A percentile compares a stretch with the other conserved stretches of the same genome.
Conservation (phyloP, 768 basidiomycete species). For the Trametes cubensis region DNA sequence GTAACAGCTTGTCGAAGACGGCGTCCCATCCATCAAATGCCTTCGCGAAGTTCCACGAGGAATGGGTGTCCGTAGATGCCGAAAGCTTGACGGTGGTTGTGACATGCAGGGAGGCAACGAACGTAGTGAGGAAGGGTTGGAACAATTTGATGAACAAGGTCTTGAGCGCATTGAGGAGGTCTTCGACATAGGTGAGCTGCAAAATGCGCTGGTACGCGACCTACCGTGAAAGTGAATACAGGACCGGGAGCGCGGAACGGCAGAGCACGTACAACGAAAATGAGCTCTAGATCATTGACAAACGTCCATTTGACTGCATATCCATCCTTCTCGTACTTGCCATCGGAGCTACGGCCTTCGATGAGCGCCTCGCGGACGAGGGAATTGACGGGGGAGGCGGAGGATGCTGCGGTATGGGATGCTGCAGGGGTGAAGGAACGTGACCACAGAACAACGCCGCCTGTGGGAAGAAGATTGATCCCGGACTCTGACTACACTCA, state of each 20-base stretch:
- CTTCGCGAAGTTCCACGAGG: constrained; percentile 68
- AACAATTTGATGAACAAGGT: constrained; percentile 86
- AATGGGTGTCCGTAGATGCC: constrained; percentile 39
- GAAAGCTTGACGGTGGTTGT: constrained; percentile 47
- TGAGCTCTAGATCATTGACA: constrained; percentile 92
- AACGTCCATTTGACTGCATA: constrained; percentile 95
- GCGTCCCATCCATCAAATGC: constrained; percentile 82
- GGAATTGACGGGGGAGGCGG: constrained; percentile 35
- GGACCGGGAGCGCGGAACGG: neutral
- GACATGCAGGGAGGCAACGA: constrained; percentile 82
- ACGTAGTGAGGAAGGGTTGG: constrained; percentile 78
- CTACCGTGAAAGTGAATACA: constrained; percentile 42
- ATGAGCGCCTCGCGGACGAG: constrained; percentile 67
- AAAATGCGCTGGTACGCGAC: constrained; percentile 97
- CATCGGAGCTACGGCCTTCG: constrained; percentile 80
- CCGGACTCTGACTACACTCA: neutral
- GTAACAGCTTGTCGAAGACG: constrained; percentile 75
- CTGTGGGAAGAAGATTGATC: constrained; percentile 42
- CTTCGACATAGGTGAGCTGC: constrained; percentile 91
- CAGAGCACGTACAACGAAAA: constrained; percentile 79
- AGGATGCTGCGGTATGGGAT: constrained; percentile 31
- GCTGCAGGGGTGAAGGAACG: constrained; percentile 85
- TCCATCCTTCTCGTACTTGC: constrained; percentile 91
- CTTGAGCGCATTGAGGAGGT: constrained; percentile 80
- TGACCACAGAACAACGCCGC: constrained; percentile 93